Conservation (phyloP, 1,284 basidiomycete genomes). For the Gymnopus androsaceus region DNA sequence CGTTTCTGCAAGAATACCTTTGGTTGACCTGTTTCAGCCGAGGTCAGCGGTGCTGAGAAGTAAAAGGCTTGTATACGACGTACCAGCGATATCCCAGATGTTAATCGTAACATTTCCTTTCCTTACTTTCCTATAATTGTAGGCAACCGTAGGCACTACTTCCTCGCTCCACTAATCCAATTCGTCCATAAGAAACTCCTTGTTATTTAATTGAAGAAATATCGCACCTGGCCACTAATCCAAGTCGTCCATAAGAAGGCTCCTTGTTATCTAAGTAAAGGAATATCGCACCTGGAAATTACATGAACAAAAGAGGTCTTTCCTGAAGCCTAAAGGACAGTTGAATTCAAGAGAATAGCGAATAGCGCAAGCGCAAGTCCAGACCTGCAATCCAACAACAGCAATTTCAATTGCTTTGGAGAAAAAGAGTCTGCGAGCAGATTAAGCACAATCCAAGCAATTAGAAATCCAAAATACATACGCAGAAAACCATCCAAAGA, state of each 20-base stretch:
- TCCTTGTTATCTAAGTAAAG: neutral
- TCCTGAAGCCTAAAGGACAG: conserved; percentile 74
- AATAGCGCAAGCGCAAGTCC: too few species aligned
- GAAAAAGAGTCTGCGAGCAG: conserved; percentile 69
- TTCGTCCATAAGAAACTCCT: too few species aligned
- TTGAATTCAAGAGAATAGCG: conserved; percentile 16
- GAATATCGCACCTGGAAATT: conserved; percentile 66
- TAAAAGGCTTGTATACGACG: conserved; percentile 26
- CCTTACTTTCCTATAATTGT: conserved; percentile 83
- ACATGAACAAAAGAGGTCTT: conserved; percentile 96
- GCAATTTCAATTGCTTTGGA: conserved; percentile 91
- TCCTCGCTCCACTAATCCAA: conserved; percentile 81
- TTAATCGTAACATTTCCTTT: conserved; percentile 91
- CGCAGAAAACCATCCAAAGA: conserved; percentile 73
- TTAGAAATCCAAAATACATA: conserved; percentile 29
- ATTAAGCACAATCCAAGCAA: neutral
- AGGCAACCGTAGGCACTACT: conserved; percentile 92
- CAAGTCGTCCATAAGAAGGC: too few species aligned
- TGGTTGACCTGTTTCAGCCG: conserved; percentile 68
- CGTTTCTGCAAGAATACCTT: too few species aligned
- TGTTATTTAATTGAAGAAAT: neutral
- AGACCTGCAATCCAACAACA: conserved; percentile 88
- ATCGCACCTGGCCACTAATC: conserved; percentile 77
- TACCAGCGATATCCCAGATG: conserved; percentile 92
- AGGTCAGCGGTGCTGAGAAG: neutral